Conservation (phyloP, 805 yeast species). For the Yarrowia yakushimensis region DNA sequence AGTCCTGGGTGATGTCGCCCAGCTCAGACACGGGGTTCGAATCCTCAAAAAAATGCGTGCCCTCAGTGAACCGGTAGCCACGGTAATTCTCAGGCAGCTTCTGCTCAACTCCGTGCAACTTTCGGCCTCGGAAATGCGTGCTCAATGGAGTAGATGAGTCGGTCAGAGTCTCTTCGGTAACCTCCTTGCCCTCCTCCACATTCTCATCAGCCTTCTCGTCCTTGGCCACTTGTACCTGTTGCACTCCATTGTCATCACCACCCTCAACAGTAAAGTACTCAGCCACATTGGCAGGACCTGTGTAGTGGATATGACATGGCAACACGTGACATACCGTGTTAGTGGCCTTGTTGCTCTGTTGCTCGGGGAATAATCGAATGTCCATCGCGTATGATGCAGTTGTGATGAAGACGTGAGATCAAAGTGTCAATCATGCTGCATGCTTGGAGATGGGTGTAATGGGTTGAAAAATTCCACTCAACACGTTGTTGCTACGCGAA, state of each 20-base stretch:
- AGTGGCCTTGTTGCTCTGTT: background rate
- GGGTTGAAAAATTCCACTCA: background rate
- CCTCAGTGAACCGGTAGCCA: slow-evolving; percentile 27
- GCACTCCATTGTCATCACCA: background rate
- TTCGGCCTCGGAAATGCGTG: slow-evolving; percentile 5
- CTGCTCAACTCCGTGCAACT: slow-evolving; percentile 21
- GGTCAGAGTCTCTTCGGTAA: background rate
- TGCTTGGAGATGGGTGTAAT: background rate
- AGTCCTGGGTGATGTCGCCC: slow-evolving; percentile 26
- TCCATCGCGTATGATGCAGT: background rate
- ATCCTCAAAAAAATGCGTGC: slow-evolving; percentile 3
- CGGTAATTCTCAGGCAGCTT: slow-evolving; percentile 28
- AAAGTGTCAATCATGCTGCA: background rate
- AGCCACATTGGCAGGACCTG: slow-evolving; percentile 32
- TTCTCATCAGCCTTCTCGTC: slow-evolving; percentile 12
- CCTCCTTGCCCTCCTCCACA: background rate
- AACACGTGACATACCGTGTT: slow-evolving; percentile 31
- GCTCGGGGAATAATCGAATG: slow-evolving; percentile 5
- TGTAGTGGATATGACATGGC: slow-evolving; percentile 34
- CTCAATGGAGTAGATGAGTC: background rate
- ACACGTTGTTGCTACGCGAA: no score
- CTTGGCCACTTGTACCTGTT: background rate
- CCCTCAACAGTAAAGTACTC: slow-evolving; percentile 29
- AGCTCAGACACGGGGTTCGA: slow-evolving; percentile 17
- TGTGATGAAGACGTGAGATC: background rate